Base-by-base conservation (phyloP, 176 grass and related monocot species). In the Cymbopogon citratus region DNA sequence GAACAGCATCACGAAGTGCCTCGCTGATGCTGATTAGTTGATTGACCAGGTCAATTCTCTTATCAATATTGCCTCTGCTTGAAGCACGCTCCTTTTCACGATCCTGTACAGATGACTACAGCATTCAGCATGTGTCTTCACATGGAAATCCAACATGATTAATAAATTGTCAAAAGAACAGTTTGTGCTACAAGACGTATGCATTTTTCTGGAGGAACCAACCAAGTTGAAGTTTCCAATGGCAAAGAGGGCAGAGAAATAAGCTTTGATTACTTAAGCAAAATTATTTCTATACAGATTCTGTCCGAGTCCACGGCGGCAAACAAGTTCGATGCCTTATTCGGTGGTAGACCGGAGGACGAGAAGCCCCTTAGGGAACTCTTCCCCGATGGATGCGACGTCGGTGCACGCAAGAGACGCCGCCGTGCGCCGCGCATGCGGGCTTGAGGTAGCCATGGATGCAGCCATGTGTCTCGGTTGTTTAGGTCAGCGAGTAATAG, bases 21-120 rank as follows among this genome's bases (percentile, higher is more conserved):
- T 90, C 87, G 34, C 15, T 87, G 16, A 92, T 27, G 43, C 73
- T 85, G 15, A 26, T 18, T 52, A 92, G 29, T 61, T 92, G 81
- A 49, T 89, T 78, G 35, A 48, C 41, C 34, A 92, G 46, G 40
- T 90, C 80, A 5, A 31, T 56, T 40, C 41, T 73, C 45, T 19
- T 71, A 6, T 1, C 67, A 56, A 64, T 15, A 16, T 83, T 35
- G 51, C 73, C 67, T 26, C 54, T 82, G 33, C 15, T 66, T 65
- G 49, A 63, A 19, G 45, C 16, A 51, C 15, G 12, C 62, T 27
- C n/a, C 63, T 64, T 84, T 26, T 78, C 76, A 60, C 62, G 77
- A 36, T 81, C 78, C 87, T 90, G 78, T 76, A 44, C 12, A 35
- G 21, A 77, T 40, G 26, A 66, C 13, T 69, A 59, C 3, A 1